A percentile compares a stretch with the other conserved stretches of the same genome.
phyloP scores from a whole-genome alignment of 108 stramenopile genomes.

The Cyclotella kingstonii region DNA sequence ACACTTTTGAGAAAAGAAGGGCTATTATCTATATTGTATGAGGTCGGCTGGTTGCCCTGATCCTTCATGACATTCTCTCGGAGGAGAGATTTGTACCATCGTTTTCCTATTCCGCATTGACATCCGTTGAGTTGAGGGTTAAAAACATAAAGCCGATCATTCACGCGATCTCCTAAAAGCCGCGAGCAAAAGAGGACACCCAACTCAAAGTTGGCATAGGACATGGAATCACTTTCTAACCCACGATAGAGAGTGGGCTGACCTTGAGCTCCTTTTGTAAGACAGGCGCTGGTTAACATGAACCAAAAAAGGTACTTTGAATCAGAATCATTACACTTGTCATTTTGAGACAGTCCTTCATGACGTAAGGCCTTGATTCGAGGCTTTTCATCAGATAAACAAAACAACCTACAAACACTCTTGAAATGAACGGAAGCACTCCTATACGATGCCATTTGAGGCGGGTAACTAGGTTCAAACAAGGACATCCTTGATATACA shows the following conservation, averaged over 20 bases:
- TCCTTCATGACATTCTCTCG: slow-evolving; percentile 1
- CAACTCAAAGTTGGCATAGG: slow-evolving; percentile 81
- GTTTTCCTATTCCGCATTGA: slow-evolving; percentile 32
- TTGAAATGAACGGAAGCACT: slow-evolving; percentile 66
- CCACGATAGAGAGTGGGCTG: slow-evolving; percentile 29
- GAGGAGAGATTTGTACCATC: slow-evolving; percentile 43
- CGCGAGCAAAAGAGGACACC: slow-evolving; percentile 74
- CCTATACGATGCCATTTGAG: slow-evolving; percentile 17
- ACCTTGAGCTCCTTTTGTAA: slow-evolving; percentile 81
- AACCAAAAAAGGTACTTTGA: slow-evolving; percentile 68
- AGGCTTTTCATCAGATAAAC: slow-evolving; percentile 16
- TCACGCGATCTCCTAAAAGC: slow-evolving; percentile 34
- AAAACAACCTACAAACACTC: slow-evolving; percentile 61
- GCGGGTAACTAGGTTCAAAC: slow-evolving; percentile 45
- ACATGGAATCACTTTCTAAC: slow-evolving; percentile 34
- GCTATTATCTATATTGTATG: background rate
- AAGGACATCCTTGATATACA: slow-evolving; percentile 61
- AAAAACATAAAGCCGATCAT: slow-evolving; percentile 63
- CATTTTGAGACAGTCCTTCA: background rate
- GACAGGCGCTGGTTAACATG: slow-evolving; percentile 75
- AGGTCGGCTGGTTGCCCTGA: background rate
- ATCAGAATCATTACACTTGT: slow-evolving; percentile 1
- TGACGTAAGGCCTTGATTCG: too few relatives aligned
- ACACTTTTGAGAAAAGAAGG: slow-evolving; percentile 29
- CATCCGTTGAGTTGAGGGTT: slow-evolving; percentile 49